Conservation (phyloP, 2,329 filamentous ascomycete genomes). For the Nemania sp. region DNA sequence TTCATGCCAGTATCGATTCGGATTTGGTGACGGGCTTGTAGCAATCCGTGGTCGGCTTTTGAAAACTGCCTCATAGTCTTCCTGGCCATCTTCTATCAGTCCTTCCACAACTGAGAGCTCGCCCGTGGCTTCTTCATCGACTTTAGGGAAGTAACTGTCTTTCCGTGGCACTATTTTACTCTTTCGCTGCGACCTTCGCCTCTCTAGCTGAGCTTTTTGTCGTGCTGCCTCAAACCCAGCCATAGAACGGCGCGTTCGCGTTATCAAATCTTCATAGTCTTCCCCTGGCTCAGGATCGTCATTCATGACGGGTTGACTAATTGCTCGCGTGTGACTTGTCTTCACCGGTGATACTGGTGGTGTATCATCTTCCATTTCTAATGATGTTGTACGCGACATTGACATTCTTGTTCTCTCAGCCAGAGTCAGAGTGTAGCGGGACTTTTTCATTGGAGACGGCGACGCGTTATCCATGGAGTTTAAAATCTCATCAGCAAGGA, state of each 20-base stretch:
- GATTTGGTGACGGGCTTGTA: conserved; percentile 67
- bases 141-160: conserved; percentile 50
- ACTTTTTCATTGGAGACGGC: conserved; percentile 60
- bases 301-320: conserved; percentile 27
- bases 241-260: conserved; percentile 65
- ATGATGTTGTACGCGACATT: conserved; percentile 61
- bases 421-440: conserved; percentile 63
- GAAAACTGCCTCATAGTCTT: conserved; percentile 74
- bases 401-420: conserved; percentile 80
- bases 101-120: conserved; percentile 52
- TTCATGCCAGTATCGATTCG: conserved; percentile 27
- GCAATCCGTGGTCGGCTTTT: conserved; percentile 80
- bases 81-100: conserved; percentile 63
- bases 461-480: conserved; percentile 58
- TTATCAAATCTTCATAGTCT: conserved; percentile 54
- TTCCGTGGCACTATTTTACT: conserved; percentile 47
- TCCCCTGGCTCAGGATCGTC: conserved; percentile 32
- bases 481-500: conserved; percentile 60
- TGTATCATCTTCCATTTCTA: conserved; percentile 40
- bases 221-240: conserved; percentile 62
- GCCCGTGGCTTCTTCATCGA: conserved; percentile 49
- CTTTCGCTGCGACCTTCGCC: conserved; percentile 54
- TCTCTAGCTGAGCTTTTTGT: conserved; percentile 63
- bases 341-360: conserved; percentile 29
- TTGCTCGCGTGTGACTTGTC: conserved; percentile 21